These are phyloP conservation scores for Gossypium davidsonii DNA, from an alignment of 441 rosid genomes.

Conservation along the genomic window DNA sequence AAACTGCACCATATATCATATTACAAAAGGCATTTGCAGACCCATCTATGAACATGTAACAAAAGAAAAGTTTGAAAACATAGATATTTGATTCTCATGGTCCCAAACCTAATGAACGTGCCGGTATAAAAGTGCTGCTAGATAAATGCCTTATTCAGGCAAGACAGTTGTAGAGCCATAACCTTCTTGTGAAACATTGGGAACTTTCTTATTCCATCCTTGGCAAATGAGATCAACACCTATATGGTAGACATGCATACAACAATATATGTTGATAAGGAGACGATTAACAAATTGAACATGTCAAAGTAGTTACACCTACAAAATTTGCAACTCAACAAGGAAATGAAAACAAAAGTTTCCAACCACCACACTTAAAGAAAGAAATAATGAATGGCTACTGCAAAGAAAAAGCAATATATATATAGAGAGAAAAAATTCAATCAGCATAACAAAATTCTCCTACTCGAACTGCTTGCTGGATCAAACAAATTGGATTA, in stretches of 20 bases:
- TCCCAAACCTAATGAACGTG: constrained; percentile 81
- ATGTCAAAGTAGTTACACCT: neutral
- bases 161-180: constrained; percentile 90
- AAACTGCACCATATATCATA: constrained; percentile 55
- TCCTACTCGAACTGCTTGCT: too few species aligned
- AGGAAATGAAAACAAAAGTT: neutral
- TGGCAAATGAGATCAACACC: constrained; percentile 84
- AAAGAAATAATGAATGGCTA: neutral
- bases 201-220: constrained; percentile 86
- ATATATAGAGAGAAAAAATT: neutral
- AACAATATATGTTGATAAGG: neutral
- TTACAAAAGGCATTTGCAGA: constrained; percentile 17
- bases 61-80: neutral
- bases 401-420: neutral
- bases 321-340: neutral
- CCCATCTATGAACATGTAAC: constrained; percentile 7
- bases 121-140: constrained; percentile 85
- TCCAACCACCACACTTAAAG: neutral
- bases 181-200: constrained; percentile 85
- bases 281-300: constrained; percentile 1
- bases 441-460: too few species aligned
- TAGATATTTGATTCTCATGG: constrained; percentile 12
- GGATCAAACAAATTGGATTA: too few species aligned
- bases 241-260: constrained; percentile 19
- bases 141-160: constrained; percentile 96